Evolutionary conservation across 176 grass and related monocot genomes (phyloP), one percentile per base, ranked within the genome.

Genomic region (Eragrostis curvula): DNA sequence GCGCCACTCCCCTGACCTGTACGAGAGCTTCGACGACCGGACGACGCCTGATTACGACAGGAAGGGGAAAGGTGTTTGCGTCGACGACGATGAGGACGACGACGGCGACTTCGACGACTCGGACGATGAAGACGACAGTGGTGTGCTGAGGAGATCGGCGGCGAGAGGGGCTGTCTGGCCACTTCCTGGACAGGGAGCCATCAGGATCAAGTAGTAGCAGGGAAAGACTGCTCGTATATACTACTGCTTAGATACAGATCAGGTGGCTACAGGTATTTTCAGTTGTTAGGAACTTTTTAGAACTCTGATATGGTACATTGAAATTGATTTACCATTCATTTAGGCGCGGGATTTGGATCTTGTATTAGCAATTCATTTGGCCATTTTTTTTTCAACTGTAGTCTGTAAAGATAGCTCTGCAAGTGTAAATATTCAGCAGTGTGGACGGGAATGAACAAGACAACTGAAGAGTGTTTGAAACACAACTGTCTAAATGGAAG

Each of bases 21-120:
- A 85, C 83, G 88, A 90, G 88, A 90, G 88, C 83, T 73, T 86
- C 48, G 74, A 56, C 9, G 70, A 78, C 40, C 62, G 88, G 23
- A 52, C 83, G 47, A 82, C 88, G 47, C 83, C 88, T 8, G 81
- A 49, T 8, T 36, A 87, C 21, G 75, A 91, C 77, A 79, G 45
- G 81, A 91, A 91, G 70, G 89, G 89, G 56, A 91, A 91, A 57
- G 63, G 39, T 40, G 39, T 84, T 9, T 91, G 80, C 53, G 2
- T 91, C 0, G 89, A 84, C 0, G 89, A 84, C 11, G 13, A 11
- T 18, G 71, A 72, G 27, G 46, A 64, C 27, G 71, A 16, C 62
- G 25, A 30, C 70, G 79, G 9, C 46, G 46, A 44, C 52, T 21
- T 21, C 16, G 73, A 82, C 15, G 83, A 90, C 51, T 86, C 83